phyloP scores from a whole-genome alignment of 2,329 filamentous ascomycete species.

The Volutella citrinella region DNA sequence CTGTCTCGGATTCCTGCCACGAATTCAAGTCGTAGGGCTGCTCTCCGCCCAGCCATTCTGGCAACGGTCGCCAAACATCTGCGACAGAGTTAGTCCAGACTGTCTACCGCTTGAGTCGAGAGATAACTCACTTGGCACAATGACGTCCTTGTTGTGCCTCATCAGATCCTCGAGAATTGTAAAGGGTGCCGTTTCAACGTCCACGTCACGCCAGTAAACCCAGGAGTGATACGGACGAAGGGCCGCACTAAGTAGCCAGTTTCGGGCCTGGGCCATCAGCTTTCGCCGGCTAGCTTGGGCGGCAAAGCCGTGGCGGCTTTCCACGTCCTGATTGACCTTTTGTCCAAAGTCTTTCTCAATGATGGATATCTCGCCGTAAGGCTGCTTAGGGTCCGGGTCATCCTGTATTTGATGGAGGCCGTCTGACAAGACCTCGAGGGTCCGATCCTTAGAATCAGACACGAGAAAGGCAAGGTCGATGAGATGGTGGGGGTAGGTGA shows the following conservation, averaged over 20 bases:
- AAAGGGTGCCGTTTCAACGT: constrained; percentile 94
- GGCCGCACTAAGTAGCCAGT: constrained; percentile 93
- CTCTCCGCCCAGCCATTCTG: constrained; percentile 97
- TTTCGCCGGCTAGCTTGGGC: constrained; percentile 92
- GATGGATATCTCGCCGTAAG: constrained; percentile 94
- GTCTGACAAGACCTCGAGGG: constrained; percentile 70
- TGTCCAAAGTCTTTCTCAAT: constrained; percentile 99
- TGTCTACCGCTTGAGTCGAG: too few relatives aligned
- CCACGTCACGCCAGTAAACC: constrained; percentile 99
- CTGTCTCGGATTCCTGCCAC: constrained; percentile 98
- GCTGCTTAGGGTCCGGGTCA: constrained; percentile 73
- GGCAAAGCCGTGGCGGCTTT: constrained; percentile 95
- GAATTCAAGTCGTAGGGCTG: constrained; percentile 98
- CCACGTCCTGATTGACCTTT: constrained; percentile 95
- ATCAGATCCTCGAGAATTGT: constrained; percentile 97
- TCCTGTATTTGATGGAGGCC: constrained; percentile 78
- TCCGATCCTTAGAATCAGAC: constrained; percentile 94
- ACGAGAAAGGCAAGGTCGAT: constrained; percentile 97
- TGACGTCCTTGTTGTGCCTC: constrained; percentile 98
- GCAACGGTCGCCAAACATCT: constrained; percentile 98
- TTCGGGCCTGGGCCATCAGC: constrained; percentile 95
- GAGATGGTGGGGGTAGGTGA: constrained; percentile 94
- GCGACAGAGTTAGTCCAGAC: too few relatives aligned
- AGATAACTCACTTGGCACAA: constrained; percentile 81
- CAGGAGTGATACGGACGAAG: constrained; percentile 93